Conservation (phyloP, 805 yeast species). For the Candida nonsorbophila region DNA sequence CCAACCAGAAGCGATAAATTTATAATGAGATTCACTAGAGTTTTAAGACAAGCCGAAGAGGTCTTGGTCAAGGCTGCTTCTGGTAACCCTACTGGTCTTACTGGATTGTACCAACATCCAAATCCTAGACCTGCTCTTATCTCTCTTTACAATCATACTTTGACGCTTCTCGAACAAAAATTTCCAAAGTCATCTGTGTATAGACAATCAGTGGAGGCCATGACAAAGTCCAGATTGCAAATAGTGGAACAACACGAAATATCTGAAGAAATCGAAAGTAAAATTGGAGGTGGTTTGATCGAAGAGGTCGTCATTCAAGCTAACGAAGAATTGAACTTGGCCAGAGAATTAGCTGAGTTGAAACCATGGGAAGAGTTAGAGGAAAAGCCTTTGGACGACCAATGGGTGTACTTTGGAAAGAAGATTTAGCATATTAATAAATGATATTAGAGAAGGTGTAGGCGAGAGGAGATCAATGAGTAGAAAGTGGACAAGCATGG, state of each 20-base stretch:
- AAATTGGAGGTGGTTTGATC: slow-evolving; percentile 77
- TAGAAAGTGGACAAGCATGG: background rate
- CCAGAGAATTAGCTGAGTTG: slow-evolving; percentile 61
- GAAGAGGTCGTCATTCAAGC: slow-evolving; percentile 84
- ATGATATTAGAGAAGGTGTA: background rate
- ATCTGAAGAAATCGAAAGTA: slow-evolving; percentile 59
- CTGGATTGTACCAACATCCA: slow-evolving; percentile 77
- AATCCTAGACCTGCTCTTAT: slow-evolving; percentile 76
- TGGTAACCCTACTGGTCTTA: slow-evolving; percentile 76
- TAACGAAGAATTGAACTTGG: slow-evolving; percentile 67
- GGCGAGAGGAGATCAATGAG: background rate
- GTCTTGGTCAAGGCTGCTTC: slow-evolving; percentile 53
- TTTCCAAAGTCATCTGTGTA: slow-evolving; percentile 74
- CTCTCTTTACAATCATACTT: slow-evolving; percentile 65
- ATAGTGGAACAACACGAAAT: slow-evolving; percentile 62
- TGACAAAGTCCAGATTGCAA: slow-evolving; percentile 64
- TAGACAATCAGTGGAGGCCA: slow-evolving; percentile 64
- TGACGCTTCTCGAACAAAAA: slow-evolving; percentile 49
- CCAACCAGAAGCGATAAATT: slow-evolving; percentile 10
- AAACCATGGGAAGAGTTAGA: slow-evolving; percentile 76
- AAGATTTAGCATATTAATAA: slow-evolving; percentile 30
- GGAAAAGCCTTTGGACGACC: slow-evolving; percentile 75
- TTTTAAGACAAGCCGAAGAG: slow-evolving; percentile 40
- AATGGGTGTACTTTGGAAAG: slow-evolving; percentile 79
- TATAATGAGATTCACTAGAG: slow-evolving; percentile 37